phyloP scores from a whole-genome alignment of 2,329 filamentous ascomycete genomes.

The Drechslera avenae region DNA sequence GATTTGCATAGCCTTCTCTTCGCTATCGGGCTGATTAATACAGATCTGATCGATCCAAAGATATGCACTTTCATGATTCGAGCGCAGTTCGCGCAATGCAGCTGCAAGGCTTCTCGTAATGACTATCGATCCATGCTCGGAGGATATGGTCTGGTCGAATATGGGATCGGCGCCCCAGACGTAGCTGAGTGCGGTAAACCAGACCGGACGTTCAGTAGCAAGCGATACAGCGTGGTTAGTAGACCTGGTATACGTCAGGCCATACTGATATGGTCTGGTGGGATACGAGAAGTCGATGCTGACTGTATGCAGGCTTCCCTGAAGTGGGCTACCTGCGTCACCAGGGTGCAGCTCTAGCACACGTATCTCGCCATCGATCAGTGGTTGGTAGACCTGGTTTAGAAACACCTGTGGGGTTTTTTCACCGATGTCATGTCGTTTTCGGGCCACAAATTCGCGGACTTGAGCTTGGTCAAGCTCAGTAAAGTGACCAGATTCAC shows the following conservation, averaged over 20 bases:
- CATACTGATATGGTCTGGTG: conserved; percentile 1
- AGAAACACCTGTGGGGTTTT: not conserved
- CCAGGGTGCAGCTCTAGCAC: conserved; percentile 28
- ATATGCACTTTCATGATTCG: conserved; percentile 20
- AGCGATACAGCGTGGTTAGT: conserved; percentile 31
- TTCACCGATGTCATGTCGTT: not conserved
- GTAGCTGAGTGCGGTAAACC: conserved; percentile 34
- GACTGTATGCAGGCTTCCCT: conserved; percentile 22
- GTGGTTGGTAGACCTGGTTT: conserved; percentile 10
- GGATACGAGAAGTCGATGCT: conserved; percentile 29
- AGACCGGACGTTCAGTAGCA: conserved; percentile 12
- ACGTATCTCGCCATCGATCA: conserved; percentile 25
- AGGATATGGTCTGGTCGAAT: conserved; percentile 19
- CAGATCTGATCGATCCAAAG: conserved; percentile 33
- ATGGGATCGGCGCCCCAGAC: conserved; percentile 25
- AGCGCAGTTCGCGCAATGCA: conserved; percentile 25
- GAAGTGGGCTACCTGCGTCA: conserved; percentile 5
- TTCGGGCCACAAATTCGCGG: conserved; percentile 7
- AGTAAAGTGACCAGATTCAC: conserved; percentile 6
- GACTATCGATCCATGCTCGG: conserved; percentile 10
- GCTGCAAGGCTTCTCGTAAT: conserved; percentile 26
- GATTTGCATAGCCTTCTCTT: conserved; percentile 34
- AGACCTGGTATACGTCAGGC: conserved; percentile 5
- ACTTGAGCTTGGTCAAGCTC: conserved; percentile 14
- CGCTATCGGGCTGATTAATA: conserved; percentile 20